Percentiles rank a stretch among this genome's conserved stretches.
Conservation (phyloP, 805 yeast species). For the Pichia manshurica region DNA sequence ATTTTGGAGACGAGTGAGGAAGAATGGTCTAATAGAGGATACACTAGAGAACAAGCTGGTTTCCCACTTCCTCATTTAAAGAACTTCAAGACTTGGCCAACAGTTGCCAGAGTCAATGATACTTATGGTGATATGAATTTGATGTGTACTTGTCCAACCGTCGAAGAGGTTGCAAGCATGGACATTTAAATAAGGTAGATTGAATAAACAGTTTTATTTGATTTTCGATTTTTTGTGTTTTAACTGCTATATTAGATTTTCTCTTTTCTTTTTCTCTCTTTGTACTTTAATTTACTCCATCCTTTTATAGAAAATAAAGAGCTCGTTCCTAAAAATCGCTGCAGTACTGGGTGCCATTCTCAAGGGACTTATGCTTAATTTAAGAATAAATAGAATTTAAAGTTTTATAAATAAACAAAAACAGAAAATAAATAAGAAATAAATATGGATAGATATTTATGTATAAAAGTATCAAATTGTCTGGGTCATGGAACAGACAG, state of each 20-base stretch:
- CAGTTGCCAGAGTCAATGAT: constrained; percentile 89
- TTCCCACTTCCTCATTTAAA: constrained; percentile 77
- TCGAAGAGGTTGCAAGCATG: constrained; percentile 58
- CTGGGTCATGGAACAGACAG: too few relatives aligned
- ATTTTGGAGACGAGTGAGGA: constrained; percentile 49
- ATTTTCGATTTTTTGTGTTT: neutral
- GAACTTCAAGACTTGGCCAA: constrained; percentile 87
- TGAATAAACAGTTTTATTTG: too few relatives aligned
- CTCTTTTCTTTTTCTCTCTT: neutral
- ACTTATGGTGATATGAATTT: constrained; percentile 90
- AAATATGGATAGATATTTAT: constrained; percentile 2
- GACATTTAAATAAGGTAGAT: constrained; percentile 1
- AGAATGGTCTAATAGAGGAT: constrained; percentile 83
- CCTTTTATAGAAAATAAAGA: too few relatives aligned
- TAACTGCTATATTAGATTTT: neutral
- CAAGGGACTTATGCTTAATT: neutral
- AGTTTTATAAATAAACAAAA: constrained; percentile 4
- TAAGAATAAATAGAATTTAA: neutral
- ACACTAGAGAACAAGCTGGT: constrained; percentile 89
- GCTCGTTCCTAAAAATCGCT: too few relatives aligned
- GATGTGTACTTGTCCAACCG: constrained; percentile 89
- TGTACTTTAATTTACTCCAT: too few relatives aligned
- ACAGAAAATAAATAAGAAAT: constrained; percentile 6
- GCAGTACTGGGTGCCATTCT: too few relatives aligned
- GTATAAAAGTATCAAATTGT: constrained; percentile 1